Base-by-base conservation (phyloP, 1,139 yeast species). In the Pichia sp. region DNA sequence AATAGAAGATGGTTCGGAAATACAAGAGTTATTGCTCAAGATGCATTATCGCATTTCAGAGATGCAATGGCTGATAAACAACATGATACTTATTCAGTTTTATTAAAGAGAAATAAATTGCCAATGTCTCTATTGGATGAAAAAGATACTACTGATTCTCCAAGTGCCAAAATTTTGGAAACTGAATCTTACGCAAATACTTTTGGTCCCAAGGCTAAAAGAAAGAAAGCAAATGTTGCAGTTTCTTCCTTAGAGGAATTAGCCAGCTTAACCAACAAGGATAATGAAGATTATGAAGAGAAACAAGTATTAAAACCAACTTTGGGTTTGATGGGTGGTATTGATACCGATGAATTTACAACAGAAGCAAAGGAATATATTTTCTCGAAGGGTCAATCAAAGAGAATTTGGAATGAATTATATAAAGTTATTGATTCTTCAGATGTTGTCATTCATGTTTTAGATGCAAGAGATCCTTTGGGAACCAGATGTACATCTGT, bases 1-100 rank as follows among this genome's bases (percentile, higher is more conserved):
- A 90, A 92, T 64, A 78, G 96, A 63, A 80, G 92, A 60, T 92
- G 98, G 98, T 94, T 92, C 62, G 97, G 97, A 43, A 92, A 89
- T 66, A 89, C 98, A 27, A 78, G 98, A 60, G 98, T 92, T 38
- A 92, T 92, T 60, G 92, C 97, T 2, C 98, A 92, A 63, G 97
- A 94, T 70, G 96, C 98, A 1, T 71, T 92, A 60, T 72, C 85
- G 36, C 97, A 92, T 68, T 92, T 92, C 68, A 76, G 98, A 64
- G 94, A 87, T 57, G 97, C 97, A 7, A 75, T 92, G 71, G 95
- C 95, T 42, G 96, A 85, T 52, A 85, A 84, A 58, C 78, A 84
- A 56, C 75, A 82, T 56, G 96, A 90, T 62, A 77, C 96, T 0
- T 92, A 89, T 63, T 95, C 89, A 60, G 95, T 92, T 35, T 69